Percentiles rank a stretch among this genome's conserved stretches.
Conservation (phyloP, 352 stramenopile species). For the Aphanomyces invadans region DNA sequence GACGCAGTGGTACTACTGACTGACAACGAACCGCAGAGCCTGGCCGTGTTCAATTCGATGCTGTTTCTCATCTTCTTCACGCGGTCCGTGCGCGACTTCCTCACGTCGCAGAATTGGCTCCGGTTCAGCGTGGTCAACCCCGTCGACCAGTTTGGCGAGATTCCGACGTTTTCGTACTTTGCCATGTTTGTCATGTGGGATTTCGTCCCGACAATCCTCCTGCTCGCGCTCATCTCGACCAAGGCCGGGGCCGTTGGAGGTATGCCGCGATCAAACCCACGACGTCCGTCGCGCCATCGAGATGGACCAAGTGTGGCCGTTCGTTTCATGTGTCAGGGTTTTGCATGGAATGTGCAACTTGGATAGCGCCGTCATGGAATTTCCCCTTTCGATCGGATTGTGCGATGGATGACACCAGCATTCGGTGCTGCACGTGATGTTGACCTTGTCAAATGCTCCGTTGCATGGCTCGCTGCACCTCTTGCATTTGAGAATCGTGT, state of each 20-base stretch:
- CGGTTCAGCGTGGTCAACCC: slow-evolving; percentile 76
- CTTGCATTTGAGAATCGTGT: too few species aligned
- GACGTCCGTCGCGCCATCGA: too few species aligned
- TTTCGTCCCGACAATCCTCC: slow-evolving; percentile 68
- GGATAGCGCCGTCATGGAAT: too few species aligned
- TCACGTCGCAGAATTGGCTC: slow-evolving; percentile 77
- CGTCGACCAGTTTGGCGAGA: slow-evolving; percentile 74
- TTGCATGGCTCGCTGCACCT: too few species aligned
- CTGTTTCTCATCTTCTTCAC: slow-evolving; percentile 81
- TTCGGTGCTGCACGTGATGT: too few species aligned
- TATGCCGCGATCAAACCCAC: too few species aligned
- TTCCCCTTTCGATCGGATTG: too few species aligned
- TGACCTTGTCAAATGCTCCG: too few species aligned
- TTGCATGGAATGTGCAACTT: too few species aligned
- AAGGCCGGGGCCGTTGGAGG: slow-evolving; percentile 72
- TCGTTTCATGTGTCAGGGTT: too few species aligned
- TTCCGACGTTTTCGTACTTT: slow-evolving; percentile 72
- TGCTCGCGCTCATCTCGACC: slow-evolving; percentile 74
- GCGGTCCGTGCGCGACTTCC: slow-evolving; percentile 59
- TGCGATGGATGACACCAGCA: too few species aligned
- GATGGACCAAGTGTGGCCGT: too few species aligned
- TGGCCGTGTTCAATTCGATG: slow-evolving; percentile 71
- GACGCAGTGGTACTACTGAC: background rate
- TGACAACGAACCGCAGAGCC: slow-evolving; percentile 36
- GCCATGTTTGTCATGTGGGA: slow-evolving; percentile 85